phyloP scores from a whole-genome alignment of 148 eudicot species.

The Polygonum aviculare region DNA sequence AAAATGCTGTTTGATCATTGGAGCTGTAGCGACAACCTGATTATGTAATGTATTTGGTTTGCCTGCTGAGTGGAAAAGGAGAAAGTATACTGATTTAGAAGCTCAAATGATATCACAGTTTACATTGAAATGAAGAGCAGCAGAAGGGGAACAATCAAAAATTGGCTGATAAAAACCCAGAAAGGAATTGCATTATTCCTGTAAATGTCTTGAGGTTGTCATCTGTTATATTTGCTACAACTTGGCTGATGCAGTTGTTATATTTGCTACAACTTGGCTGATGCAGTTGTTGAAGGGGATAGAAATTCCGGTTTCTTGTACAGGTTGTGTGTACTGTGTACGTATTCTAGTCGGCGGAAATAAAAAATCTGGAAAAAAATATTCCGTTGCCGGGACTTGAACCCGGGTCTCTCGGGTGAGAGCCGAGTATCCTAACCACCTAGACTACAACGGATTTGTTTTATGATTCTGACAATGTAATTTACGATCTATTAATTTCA shows the following conservation, averaged over 20 bases:
- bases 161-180: background rate
- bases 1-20: background rate
- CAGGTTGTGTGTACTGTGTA: too few relatives aligned
- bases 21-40: background rate
- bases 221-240: too few relatives aligned
- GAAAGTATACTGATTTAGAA: background rate
- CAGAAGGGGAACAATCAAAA: background rate
- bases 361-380: too few relatives aligned
- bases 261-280: too few relatives aligned
- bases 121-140: background rate
- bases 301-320: too few relatives aligned
- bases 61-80: background rate
- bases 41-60: background rate
- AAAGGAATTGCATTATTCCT: background rate
- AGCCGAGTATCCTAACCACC: conserved; percentile 99
- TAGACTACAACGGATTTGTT: conserved; percentile 87
- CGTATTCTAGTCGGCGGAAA: too few relatives aligned
- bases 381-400: conserved; percentile 99
- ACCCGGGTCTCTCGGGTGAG: conserved; percentile 99
- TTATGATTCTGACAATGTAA: too few relatives aligned
- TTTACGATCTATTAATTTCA: too few relatives aligned
- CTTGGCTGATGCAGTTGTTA: too few relatives aligned
- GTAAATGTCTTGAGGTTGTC: too few relatives aligned
- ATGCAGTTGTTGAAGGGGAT: too few relatives aligned
- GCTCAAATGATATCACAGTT: background rate